Base-by-base conservation (phyloP, 176 grass and related monocot genomes). In the Cocos nucifera region DNA sequence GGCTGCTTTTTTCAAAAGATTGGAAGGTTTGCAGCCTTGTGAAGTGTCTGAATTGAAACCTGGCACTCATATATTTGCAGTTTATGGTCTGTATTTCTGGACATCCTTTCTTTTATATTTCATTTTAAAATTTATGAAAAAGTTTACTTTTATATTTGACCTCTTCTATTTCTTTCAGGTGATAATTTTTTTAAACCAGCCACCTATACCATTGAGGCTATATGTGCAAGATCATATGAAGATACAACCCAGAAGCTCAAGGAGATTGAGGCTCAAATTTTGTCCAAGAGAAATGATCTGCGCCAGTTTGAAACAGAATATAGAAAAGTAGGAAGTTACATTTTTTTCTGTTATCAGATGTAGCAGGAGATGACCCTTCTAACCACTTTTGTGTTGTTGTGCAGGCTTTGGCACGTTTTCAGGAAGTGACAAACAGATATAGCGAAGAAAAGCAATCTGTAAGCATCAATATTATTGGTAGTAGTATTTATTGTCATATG, bases 141-240 rank as follows among this genome's bases (percentile, higher is more conserved):
- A 10, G 9, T 12, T 44, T 44, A 14, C 35, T 44, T 12, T 44
- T 0, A 44, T 44, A 12, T 74, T 51, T 61, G 16, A 53, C 22
- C 8, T 66, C 48, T 59, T 73, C 52, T 59, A 4, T 61, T 44
- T 76, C 35, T 22, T 80, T 68, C 61, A 97, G 93, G 93, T 85
- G 87, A 97, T 72, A 97, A 92, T 80, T 97, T 97, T 79, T 97
- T 97, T 68, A 97, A 97, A 78, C 81, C 93, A 66, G 93, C 87
- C 23, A 71, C 73, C 61, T 97, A 97, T 81, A 78, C 82, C 58
- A 86, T 97, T 79, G 93, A 97, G 78, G 76, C 87, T 65, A 83
- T 97, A 62, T 91, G 93, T 56, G 67, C 78, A 65, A 97, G 80
- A 64, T 83, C 78, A 63, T 97, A 92, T 23, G 74, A 77, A 75